A percentile compares a stretch with the other conserved stretches of the same genome.
phyloP scores from a whole-genome alignment of 163 green algal genomes.

The Prototheca wickerhamii region DNA sequence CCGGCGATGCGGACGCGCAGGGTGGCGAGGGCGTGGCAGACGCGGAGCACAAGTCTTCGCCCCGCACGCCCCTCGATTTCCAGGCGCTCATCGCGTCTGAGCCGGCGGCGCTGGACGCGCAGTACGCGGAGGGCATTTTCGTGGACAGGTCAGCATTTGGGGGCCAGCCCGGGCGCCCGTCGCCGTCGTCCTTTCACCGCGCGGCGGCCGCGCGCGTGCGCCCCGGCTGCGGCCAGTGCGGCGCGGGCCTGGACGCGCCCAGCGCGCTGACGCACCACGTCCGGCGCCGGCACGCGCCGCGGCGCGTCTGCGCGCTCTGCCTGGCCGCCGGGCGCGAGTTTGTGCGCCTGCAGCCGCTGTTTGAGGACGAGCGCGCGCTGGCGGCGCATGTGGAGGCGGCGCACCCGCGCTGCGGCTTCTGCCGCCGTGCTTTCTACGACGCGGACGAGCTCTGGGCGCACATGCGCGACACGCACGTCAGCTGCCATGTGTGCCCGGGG shows the following conservation, averaged over 20 bases:
- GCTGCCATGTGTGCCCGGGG: constrained; percentile 35
- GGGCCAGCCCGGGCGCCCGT: not conserved
- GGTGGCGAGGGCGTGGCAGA: not conserved
- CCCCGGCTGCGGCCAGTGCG: not conserved
- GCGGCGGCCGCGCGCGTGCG: not conserved
- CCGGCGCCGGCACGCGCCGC: not conserved
- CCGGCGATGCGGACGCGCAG: not conserved
- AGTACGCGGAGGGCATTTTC: not conserved
- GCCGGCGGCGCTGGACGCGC: no score
- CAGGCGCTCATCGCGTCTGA: no score
- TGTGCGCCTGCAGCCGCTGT: constrained; percentile 41
- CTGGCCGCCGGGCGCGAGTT: constrained; percentile 35
- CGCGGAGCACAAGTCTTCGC: not conserved
- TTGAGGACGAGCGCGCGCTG: constrained; percentile 17
- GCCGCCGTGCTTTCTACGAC: constrained; percentile 38
- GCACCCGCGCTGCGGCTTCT: constrained; percentile 58
- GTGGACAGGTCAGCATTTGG: not conserved
- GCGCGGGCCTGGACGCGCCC: not conserved
- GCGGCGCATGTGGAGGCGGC: constrained; percentile 22
- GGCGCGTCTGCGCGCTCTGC: not conserved
- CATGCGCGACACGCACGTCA: constrained; percentile 34
- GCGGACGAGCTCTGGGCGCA: constrained; percentile 37
- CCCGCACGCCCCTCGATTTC: not conserved
- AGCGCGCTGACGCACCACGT: not conserved
- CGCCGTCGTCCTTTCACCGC: not conserved